Percentiles rank a stretch among this genome's conserved stretches.
Evolutionary conservation across 148 eudicot genomes (phyloP).

Genomic region (Chenopodium suecicum): DNA sequence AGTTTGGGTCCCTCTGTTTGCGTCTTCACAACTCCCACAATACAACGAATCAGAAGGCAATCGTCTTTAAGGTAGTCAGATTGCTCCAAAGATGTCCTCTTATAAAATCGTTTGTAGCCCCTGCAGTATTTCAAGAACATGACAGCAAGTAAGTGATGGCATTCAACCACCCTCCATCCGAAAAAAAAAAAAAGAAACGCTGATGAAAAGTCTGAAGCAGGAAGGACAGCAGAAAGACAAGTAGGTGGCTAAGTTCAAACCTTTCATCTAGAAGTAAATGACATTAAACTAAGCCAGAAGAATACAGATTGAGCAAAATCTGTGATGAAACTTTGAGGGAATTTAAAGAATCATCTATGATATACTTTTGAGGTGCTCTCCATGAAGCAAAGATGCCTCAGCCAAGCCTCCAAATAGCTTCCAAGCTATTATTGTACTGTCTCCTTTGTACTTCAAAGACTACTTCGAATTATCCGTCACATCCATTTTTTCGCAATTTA

Average conservation of each 20-base stretch:
- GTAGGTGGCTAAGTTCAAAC: background rate
- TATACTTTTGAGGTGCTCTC: background rate
- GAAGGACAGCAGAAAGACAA: background rate
- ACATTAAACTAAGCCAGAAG: background rate
- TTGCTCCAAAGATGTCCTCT: conserved; percentile 43
- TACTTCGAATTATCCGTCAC: too few species aligned
- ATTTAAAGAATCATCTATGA: too few species aligned
- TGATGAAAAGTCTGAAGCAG: background rate
- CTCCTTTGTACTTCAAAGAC: too few species aligned
- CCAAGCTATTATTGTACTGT: background rate
- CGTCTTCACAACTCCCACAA: conserved; percentile 48
- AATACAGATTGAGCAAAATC: background rate
- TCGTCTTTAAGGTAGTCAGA: conserved; percentile 58
- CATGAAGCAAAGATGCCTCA: background rate
- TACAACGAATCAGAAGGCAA: conserved; percentile 41
- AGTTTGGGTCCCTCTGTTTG: conserved; percentile 40
- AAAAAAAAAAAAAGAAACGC: background rate
- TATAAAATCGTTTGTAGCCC: conserved; percentile 56
- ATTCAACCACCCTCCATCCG: background rate
- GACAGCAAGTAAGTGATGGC: background rate
- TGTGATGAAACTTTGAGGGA: background rate
- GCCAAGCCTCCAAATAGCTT: background rate
- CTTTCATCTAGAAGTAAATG: too few species aligned
- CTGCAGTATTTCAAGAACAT: conserved; percentile 15
- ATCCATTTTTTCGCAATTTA: too few species aligned